Percentiles rank a stretch among this genome's conserved stretches.
Conservation (phyloP, 176 grass and related monocot species). For the Olyra latifolia region DNA sequence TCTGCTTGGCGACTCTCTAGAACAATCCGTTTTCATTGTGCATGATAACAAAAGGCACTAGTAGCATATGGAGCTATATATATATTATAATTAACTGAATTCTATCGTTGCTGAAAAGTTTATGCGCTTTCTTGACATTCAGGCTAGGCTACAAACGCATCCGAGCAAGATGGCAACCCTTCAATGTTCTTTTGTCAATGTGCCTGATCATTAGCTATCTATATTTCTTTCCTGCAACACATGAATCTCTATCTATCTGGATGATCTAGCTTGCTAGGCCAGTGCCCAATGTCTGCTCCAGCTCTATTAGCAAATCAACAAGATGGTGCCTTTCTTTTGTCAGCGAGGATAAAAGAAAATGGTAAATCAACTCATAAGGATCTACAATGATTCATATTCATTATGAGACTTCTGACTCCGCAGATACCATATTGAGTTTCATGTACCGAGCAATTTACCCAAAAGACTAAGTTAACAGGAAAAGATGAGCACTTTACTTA, state of each 20-base stretch:
- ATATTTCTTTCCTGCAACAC: background rate
- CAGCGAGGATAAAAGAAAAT: background rate
- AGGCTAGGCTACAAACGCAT: constrained; percentile 14
- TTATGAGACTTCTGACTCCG: too few species aligned
- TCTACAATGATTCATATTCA: too few species aligned
- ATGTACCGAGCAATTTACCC: too few species aligned
- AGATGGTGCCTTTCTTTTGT: too few species aligned
- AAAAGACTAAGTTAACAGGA: too few species aligned
- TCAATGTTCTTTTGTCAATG: background rate
- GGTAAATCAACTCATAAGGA: background rate
- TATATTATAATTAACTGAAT: background rate
- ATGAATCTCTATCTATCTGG: background rate
- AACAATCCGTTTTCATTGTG: background rate
- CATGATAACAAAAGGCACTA: background rate
- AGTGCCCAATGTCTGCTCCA: background rate
- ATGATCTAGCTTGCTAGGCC: background rate
- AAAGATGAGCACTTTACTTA: too few species aligned
- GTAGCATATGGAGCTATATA: too few species aligned
- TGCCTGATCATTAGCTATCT: background rate
- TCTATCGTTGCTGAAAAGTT: constrained; percentile 15
- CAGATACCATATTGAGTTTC: too few species aligned
- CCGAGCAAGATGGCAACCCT: background rate
- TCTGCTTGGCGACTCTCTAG: constrained; percentile 12
- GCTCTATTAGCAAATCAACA: background rate
- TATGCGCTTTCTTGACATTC: constrained; percentile 23